phyloP scores from a whole-genome alignment of 2,329 filamentous ascomycete species.

The Cryoendolithus antarcticus region DNA sequence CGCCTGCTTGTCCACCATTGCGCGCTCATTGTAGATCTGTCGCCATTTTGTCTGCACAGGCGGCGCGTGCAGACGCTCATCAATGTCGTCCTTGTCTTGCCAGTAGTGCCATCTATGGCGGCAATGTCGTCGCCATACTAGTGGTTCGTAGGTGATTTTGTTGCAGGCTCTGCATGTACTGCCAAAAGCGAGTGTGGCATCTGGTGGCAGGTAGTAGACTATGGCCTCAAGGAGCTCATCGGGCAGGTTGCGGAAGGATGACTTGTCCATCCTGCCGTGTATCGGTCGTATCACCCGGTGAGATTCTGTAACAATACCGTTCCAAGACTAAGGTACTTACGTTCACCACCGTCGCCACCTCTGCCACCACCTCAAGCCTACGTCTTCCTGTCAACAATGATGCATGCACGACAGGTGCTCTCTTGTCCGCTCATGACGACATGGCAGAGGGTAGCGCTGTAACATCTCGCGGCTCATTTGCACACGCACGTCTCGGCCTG shows the following conservation, averaged over 20 bases:
- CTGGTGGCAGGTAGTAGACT: constrained; percentile 48
- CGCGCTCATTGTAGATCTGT: constrained; percentile 27
- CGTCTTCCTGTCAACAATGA: too few species aligned
- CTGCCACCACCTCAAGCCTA: too few species aligned
- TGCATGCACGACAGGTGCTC: too few species aligned
- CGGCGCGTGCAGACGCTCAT: constrained; percentile 36
- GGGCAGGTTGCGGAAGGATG: constrained; percentile 39
- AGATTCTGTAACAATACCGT: too few species aligned
- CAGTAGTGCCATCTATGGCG: constrained; percentile 58
- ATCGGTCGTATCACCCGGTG: too few species aligned
- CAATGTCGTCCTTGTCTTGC: constrained; percentile 53
- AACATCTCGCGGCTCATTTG: too few species aligned
- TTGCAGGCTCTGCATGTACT: constrained; percentile 52
- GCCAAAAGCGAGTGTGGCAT: constrained; percentile 41
- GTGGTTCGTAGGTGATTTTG: constrained; percentile 53
- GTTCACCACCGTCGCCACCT: too few species aligned
- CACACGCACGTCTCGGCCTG: too few species aligned
- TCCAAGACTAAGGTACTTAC: too few species aligned
- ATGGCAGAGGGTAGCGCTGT: too few species aligned
- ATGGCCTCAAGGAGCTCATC: constrained; percentile 79
- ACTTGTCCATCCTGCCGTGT: constrained; percentile 2
- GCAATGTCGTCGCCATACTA: constrained; percentile 75
- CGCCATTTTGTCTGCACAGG: constrained; percentile 50
- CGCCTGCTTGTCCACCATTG: constrained; percentile 23
- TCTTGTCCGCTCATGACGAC: too few species aligned